Conservation (phyloP, 2,329 filamentous ascomycete species). For the Pleurostoma richardsiae region DNA sequence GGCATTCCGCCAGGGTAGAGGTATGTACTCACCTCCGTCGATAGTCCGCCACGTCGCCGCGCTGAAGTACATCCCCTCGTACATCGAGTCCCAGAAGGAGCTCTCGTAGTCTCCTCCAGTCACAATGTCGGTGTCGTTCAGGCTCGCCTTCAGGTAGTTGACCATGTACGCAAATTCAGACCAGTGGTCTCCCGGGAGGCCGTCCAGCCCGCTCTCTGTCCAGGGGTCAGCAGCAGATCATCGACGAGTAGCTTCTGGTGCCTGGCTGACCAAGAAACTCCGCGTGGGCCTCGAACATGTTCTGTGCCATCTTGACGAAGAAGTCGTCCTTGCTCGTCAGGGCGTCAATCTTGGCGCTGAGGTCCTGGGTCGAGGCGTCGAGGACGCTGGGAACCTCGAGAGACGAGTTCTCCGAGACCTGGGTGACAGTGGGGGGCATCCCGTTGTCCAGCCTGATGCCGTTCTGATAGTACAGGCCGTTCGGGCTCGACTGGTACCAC, state of each 20-base stretch:
- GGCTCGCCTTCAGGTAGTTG: constrained; percentile 48
- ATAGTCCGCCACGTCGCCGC: constrained; percentile 61
- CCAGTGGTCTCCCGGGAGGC: constrained; percentile 54
- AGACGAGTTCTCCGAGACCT: constrained; percentile 39
- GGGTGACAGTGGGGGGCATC: constrained; percentile 43
- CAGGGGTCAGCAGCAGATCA: constrained; percentile 1
- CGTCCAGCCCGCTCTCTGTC: constrained; percentile 24
- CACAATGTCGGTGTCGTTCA: constrained; percentile 49
- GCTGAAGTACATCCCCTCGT: constrained; percentile 55
- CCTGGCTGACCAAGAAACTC: constrained; percentile 23
- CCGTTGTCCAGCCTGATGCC: constrained; percentile 44
- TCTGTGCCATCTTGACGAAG: constrained; percentile 28
- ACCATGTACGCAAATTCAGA: constrained; percentile 60
- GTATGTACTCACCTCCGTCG: constrained; percentile 34
- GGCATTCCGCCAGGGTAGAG: constrained; percentile 53
- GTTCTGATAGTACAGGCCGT: constrained; percentile 45
- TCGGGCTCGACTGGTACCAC: constrained; percentile 53
- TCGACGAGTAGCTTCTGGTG: too few species aligned
- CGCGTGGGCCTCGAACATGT: constrained; percentile 38
- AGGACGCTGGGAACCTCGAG: constrained; percentile 26
- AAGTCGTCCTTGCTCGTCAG: constrained; percentile 28
- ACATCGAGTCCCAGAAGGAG: constrained; percentile 42
- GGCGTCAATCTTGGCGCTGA: constrained; percentile 30
- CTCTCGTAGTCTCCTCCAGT: constrained; percentile 33
- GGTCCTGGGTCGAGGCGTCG: constrained; percentile 21